Conservation (phyloP, 305 asterid genomes). For the Fraxinus sp. region DNA sequence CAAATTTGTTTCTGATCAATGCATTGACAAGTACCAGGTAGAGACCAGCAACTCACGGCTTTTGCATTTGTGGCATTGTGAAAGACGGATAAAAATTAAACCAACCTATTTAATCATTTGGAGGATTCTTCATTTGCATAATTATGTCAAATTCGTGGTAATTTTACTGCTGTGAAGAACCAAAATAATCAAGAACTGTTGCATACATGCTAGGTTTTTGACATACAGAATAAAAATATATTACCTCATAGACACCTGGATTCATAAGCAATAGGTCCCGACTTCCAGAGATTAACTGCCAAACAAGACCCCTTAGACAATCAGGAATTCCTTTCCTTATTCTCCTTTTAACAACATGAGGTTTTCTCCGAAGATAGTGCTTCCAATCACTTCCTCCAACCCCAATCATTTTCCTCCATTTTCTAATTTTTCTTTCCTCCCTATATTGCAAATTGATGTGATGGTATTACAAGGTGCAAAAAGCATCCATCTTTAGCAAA, state of each 20-base stretch:
- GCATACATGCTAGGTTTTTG: constrained; percentile 8
- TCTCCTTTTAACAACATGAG: constrained; percentile 89
- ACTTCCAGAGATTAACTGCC: constrained; percentile 97
- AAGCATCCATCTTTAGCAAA: constrained; percentile 2
- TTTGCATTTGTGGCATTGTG: not conserved
- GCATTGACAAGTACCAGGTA: not conserved
- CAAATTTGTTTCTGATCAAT: not conserved
- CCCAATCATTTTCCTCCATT: constrained; percentile 98
- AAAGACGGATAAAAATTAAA: not conserved
- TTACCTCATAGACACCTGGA: constrained; percentile 98
- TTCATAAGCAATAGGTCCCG: constrained; percentile 95
- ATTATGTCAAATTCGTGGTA: not conserved
- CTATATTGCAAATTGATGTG: constrained; percentile 36
- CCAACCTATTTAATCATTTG: not conserved
- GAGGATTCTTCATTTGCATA: not conserved
- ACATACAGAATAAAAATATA: not conserved
- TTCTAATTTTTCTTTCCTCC: constrained; percentile 83
- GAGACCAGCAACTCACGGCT: constrained; percentile 19
- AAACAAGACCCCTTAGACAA: constrained; percentile 95
- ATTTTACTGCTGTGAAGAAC: not conserved
- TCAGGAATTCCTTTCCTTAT: constrained; percentile 98
- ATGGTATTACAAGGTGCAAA: constrained; percentile 7
- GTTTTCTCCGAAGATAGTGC: constrained; percentile 88
- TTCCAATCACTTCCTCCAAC: constrained; percentile 99
- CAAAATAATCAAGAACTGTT: not conserved